Conservation (phyloP, 1,284 basidiomycete genomes). For the Mycena citricolor region DNA sequence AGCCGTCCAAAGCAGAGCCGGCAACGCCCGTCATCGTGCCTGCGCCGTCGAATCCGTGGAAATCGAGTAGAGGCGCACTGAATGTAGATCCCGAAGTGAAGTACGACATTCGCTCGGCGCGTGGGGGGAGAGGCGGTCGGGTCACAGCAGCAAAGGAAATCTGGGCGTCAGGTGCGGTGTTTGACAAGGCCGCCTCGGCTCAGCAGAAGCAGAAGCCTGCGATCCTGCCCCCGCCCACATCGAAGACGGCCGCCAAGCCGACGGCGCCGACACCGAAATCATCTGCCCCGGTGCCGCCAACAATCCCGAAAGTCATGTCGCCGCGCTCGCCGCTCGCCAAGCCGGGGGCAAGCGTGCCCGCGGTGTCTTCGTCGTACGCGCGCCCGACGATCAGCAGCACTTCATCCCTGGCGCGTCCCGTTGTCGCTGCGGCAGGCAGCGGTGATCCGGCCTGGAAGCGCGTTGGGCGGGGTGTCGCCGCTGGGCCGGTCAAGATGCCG, state of each 20-base stretch:
- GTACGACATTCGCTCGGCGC: conserved; percentile 74
- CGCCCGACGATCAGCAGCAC: conserved; percentile 69
- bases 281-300: conserved; percentile 11
- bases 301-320: not conserved
- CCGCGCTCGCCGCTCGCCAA: conserved; percentile 23
- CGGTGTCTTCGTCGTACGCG: conserved; percentile 66
- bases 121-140: conserved; percentile 74
- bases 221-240: conserved; percentile 16
- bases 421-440: conserved; percentile 33
- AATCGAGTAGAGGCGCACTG: conserved; percentile 4
- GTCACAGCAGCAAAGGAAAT: conserved; percentile 73
- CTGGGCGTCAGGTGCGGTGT: conserved; percentile 55
- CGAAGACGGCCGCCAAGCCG: conserved; percentile 20
- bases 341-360: conserved; percentile 49
- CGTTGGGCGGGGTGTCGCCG: too few relatives aligned
- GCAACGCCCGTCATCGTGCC: conserved; percentile 20
- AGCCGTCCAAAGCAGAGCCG: conserved; percentile 10
- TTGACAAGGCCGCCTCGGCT: conserved; percentile 12
- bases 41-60: conserved; percentile 13
- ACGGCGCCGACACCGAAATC: conserved; percentile 32
- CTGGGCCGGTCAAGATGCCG: not conserved
- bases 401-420: conserved; percentile 60
- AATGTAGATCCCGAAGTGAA: conserved; percentile 49
- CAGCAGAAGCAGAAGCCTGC: conserved; percentile 10
- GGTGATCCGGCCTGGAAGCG: conserved; percentile 31